Evolutionary conservation across 1,139 yeast species (phyloP), one percentile per base, ranked within the genome.

Genomic region (Kodamaea sp.): DNA sequence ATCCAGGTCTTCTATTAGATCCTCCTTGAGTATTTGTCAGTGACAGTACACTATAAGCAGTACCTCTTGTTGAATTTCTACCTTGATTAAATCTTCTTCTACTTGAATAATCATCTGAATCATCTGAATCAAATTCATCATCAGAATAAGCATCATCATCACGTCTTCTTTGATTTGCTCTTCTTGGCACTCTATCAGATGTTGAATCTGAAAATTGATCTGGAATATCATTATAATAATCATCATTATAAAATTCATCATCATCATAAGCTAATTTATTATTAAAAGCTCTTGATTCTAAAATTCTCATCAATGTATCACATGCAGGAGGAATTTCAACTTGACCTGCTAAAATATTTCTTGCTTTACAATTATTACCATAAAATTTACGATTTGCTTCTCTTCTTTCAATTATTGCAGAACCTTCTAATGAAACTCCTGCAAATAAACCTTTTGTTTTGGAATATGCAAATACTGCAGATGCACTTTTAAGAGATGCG

Each of bases 371-470:
- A 48, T 78, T 80, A 52, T 72, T 75, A 31, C 98, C 97, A 59
- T 92, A 92, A 58, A 92, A 90, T 65, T 89, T 89, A 57, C 96
- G 75, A 63, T 92, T 92, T 27, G 97, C 97, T 53, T 92, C 98
- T 64, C 97, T 78, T 67, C 98, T 84, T 65, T 92, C 98, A 11
- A 92, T 75, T 43, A 92, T 79, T 24, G 94, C 96, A 3, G 97
- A 88, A 35, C 98, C 98, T 66, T 92, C 98, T 38, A 92, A 76
- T 1, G 97, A 90, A 25, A 92, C 94, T 54, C 98, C 98, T 1
- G 98, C 98, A 67, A 88, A 92, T 40, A 92, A 73, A 44, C 98
- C 98, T 61, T 94, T 92, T 2, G 97, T 90, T 63, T 92, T 92
- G 10, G 97, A 88, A 63, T 92, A 92, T 2, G 97, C 72, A 59